Conservation (phyloP, 2,329 filamentous ascomycete species). For the Cercospora janseana region DNA sequence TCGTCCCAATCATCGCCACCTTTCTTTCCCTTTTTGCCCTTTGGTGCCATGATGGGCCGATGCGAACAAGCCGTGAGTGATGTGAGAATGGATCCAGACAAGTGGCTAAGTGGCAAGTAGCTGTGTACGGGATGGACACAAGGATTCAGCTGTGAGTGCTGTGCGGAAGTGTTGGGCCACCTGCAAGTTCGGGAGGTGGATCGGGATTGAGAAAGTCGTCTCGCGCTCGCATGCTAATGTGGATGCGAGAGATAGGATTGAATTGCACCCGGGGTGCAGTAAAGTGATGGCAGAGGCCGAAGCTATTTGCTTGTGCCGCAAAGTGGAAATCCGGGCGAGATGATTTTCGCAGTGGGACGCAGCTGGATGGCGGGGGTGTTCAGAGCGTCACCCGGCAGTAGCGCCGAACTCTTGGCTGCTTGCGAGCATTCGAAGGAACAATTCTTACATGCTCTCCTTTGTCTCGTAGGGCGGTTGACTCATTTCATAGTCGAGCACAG, state of each 20-base stretch:
- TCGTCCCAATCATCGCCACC: constrained; percentile 87
- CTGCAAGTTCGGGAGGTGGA: constrained; percentile 32
- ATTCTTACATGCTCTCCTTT: neutral
- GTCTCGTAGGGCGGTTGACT: neutral
- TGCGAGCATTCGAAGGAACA: too few relatives aligned
- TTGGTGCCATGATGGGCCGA: constrained; percentile 70
- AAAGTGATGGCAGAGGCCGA: constrained; percentile 4
- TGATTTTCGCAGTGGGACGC: constrained; percentile 8
- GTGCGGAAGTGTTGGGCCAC: constrained; percentile 27
- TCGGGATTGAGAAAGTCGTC: constrained; percentile 31
- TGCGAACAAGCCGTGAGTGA: constrained; percentile 11
- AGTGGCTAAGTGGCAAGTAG: constrained; percentile 9
- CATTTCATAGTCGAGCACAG: neutral
- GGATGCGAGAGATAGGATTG: constrained; percentile 20
- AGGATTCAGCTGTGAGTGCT: constrained; percentile 32
- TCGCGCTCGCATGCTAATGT: constrained; percentile 34
- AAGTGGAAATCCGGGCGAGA: constrained; percentile 3
- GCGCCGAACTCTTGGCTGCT: too few relatives aligned
- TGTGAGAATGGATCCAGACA: constrained; percentile 1
- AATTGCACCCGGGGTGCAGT: constrained; percentile 12
- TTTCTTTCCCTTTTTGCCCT: constrained; percentile 90
- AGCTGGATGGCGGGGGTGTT: constrained; percentile 4
- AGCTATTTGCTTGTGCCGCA: neutral
- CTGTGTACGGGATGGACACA: constrained; percentile 1
- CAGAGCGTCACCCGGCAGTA: constrained; percentile 7